Evolutionary conservation across 768 basidiomycete species (phyloP), one percentile per base, ranked within the genome.

Genomic region (Heimioporus sp.): DNA sequence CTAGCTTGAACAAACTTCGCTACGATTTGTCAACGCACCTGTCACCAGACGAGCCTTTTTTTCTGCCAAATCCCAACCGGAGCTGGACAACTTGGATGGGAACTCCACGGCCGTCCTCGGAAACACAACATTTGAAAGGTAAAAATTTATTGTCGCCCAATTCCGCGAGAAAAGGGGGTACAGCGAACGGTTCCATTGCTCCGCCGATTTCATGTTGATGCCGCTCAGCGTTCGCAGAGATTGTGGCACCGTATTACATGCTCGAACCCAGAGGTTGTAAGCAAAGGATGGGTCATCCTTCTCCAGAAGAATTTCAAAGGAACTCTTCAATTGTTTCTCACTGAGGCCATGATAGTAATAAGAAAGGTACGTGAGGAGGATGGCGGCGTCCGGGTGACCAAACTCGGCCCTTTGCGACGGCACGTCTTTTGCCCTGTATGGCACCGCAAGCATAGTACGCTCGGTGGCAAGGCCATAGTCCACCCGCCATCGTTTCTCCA

Each of bases 91-190:
- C 24, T 78, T 81, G 10, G 55, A 48, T 1, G 71, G 72, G 52
- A 80, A 83, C 28, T 78, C 72, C 44, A 75, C 79, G 0, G 76
- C 79, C 39, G 74, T 72, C 31, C 70, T 76, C 5, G 80, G 80
- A 49, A 83, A 80, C 5, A 82, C 79, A 1, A 77, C 58, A 13
- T 65, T 58, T 0, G 72, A 59, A 16, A 82, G 65, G 60, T 67
- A 83, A 57, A 82, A 82, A 28, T 81, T 67, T 16, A 82, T 56
- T 2, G 70, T 68, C 0, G 65, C 61, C 40, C 68, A 62, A 47
- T 78, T 80, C 17, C 52, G 46, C 6, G 55, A 57, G 51, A 80
- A 76, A 0, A 66, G 51, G 15, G 71, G 73, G 16, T 67, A 44
- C 4, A 81, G 52, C 1, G 52, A 28, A 28, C 24, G 9, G 5